Evolutionary conservation across 305 asterid genomes (phyloP).

Genomic region (Fraxinus sp.): DNA sequence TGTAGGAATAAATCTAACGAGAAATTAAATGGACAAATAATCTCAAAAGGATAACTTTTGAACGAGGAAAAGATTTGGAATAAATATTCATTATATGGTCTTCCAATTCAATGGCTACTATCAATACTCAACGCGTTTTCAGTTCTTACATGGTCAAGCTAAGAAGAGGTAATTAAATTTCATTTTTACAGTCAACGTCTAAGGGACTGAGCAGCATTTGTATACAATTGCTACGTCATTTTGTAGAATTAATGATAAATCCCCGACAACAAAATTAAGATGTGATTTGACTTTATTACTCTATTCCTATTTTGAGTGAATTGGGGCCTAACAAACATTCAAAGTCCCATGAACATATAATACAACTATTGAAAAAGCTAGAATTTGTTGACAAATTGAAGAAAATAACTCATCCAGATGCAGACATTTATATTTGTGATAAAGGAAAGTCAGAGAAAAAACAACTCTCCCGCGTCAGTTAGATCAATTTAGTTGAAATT

Average conservation of each 20-base stretch:
- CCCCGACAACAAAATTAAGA: not conserved
- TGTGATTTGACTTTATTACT: not conserved
- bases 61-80: not conserved
- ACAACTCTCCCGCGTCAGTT: not conserved
- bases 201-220: not conserved
- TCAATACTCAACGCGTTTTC: conserved; percentile 2
- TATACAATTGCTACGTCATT: not conserved
- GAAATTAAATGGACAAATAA: not conserved
- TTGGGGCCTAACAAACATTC: not conserved
- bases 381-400: not conserved
- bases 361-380: not conserved
- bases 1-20: not conserved
- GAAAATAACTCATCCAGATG: not conserved
- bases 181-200: not conserved
- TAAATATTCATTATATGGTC: not conserved
- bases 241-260: not conserved
- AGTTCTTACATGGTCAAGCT: not conserved
- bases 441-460: not conserved
- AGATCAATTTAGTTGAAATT: not conserved
- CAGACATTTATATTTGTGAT: not conserved
- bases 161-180: not conserved
- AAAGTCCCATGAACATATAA: not conserved
- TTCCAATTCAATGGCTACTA: not conserved
- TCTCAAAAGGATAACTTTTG: not conserved
- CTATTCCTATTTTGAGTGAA: not conserved